Evolutionary conservation across 108 stramenopile species (phyloP), one percentile per base, ranked within the genome.

Genomic region (Pseudonitzschia multiseries): DNA sequence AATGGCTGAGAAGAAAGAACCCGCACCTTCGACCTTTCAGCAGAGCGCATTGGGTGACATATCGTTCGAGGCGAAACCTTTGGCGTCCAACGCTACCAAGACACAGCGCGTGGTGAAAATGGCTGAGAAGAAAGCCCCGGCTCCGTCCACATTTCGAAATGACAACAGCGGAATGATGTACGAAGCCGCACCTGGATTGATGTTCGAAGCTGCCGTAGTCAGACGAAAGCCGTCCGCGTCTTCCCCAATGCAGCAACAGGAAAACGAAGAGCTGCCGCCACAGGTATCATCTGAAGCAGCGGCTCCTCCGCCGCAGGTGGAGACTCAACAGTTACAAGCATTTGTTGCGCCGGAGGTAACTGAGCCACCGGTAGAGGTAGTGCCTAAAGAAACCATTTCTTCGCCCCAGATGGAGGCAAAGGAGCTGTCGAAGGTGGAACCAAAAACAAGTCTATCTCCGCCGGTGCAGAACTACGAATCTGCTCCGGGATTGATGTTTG

Each of bases 1-100:
- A 33, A 62, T 59, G 61, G 33, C 61, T 14, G 61, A 62, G 40
- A 62, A 62, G 8, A 62, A 40, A 62, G 61, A 40, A 62, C 28
- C 33, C 5, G 61, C 61, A 17, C 33, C 61, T 17, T 62, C 61
- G 1, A 62, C 1, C 0, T 62, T 62, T 40, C 54, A 10, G 18
- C 13, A 36, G 29, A 62, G 61, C 36, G 61, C 10, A 10, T 9
- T n/a, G 8, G 40, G 32, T 28, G 61, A 41, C 31, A 62, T 62
- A 33, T 62, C 61, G 4, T 62, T 62, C 36, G 61, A 62, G 36
- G 33, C 61, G 18, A 62, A 62, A 33, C 54, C 54, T 2, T 1
- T 14, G 9, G 4, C 32, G 15, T 31, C n/a, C 32, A 1, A n/a
- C 0, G n/a, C 61, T 40, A 2, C 61, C 32, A 33, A 33, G 29